Base-by-base conservation (phyloP, 2,329 filamentous ascomycete species). In the Hirsutella rhossiliensis region DNA sequence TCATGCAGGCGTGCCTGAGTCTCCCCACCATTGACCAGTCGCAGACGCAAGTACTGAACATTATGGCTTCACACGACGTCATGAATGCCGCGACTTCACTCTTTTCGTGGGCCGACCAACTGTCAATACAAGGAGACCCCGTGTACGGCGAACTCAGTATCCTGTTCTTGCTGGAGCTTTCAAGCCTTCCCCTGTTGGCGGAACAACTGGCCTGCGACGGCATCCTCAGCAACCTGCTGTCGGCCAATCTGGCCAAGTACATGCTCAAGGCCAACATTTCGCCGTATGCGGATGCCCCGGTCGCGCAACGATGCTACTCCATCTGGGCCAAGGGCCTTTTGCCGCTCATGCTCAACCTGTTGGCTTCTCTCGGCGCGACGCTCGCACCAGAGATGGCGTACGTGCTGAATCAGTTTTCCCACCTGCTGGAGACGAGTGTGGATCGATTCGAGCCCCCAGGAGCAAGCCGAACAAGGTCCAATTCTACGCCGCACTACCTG, bases 101-200 rank as follows among this genome's bases (percentile, higher is more conserved):
- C 5, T 97, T 90, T 63, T 95, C 88, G 0, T 98, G 92, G 92
- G 79, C 90, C 4, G 88, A 97, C 61, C 80, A 82, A 51, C 73
- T 97, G 20, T 76, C 83, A 1, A 74, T 83, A 31, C 76, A 83
- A 45, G 79, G 81, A 27, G 90, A 97, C 57, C 90, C 92, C 0
- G 71, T 97, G 28, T 97, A 96, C 61, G 92, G 89, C 50, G 89
- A 96, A 58, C 76, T 96, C n/a, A 86, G 85, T 54, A 75, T 95
- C 36, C 73, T 89, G 23, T 94, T 97, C 62, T 73, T 98, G 13
- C 78, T 95, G 19, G 86, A 94, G 52, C 74, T 98, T 12, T 95
- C 89, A 1, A 82, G 78, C 13, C 73, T 97, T 13, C 84, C 85
- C 0, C 65, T 78, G 17, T 73, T 97, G 42, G 90, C 92, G 3